These are phyloP conservation scores for Rhododendron ovatum DNA, from an alignment of 148 eudicot species.

Conservation along the genomic window DNA sequence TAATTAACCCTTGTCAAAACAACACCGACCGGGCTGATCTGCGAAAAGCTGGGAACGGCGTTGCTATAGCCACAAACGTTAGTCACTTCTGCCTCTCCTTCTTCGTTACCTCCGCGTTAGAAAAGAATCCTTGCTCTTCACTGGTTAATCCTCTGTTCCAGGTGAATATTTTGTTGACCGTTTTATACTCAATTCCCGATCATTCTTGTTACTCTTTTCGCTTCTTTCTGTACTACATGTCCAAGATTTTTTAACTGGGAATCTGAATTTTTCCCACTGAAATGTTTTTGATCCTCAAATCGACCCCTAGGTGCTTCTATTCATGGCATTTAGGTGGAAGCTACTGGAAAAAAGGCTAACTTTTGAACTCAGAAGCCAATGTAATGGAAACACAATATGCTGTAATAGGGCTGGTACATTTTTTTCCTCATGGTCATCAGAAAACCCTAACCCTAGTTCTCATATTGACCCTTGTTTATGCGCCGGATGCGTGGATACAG, in stretches of 20 bases:
- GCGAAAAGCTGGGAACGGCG: background rate
- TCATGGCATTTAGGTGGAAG: constrained; percentile 14
- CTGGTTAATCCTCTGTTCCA: background rate
- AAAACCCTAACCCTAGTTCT: constrained; percentile 8
- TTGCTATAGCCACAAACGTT: background rate
- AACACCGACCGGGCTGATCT: background rate
- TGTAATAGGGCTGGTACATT: background rate
- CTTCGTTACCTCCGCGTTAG: background rate
- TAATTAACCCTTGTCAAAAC: background rate
- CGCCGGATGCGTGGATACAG: constrained; percentile 7
- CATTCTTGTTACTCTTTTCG: background rate
- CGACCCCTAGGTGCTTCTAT: background rate
- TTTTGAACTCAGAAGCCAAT: constrained; percentile 1
- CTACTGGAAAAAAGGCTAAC: background rate
- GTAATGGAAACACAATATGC: constrained; percentile 2
- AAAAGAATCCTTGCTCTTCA: background rate
- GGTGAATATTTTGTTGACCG: background rate
- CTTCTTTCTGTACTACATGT: background rate
- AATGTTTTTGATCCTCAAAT: background rate
- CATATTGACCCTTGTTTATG: constrained; percentile 1
- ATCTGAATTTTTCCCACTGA: background rate
- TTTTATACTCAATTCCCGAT: background rate
- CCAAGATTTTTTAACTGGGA: background rate
- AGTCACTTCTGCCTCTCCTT: background rate
- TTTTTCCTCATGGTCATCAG: constrained; percentile 15